Base-by-base conservation (phyloP, 31 red algal species). In the Pterothamnion heteromorphum region DNA sequence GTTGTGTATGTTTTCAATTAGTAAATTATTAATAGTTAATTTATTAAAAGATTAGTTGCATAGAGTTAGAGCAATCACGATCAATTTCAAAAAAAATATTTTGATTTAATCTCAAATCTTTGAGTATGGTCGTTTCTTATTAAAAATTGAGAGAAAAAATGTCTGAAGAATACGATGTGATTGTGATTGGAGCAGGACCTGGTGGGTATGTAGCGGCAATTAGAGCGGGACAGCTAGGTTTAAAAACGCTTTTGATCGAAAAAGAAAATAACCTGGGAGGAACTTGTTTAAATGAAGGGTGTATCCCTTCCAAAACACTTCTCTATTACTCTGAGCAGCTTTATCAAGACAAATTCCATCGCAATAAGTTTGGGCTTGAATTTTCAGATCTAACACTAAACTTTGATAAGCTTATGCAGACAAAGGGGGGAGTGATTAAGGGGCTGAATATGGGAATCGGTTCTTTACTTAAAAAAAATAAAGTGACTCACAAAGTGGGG, bases 121-220 rank as follows among this genome's bases (percentile, higher is more conserved):
- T 64, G 51, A 64, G 51, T 64, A 9, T 64, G n/a, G 9, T 18
- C 9, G n/a, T 9, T 18, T 18, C 51, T 64, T n/a, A 64, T 18
- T 64, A 64, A 64, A 64, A 18, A 64, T 18, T 64, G n/a, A 64
- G 51, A 18, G n/a, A 64, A 64, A n/a, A 18, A 64, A 64, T 9
- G n/a, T 18, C n/a, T 18, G n/a, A 18, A n/a, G 51, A 93, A 36
- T 93, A 97, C 32, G 98, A 99, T 82, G 91, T 99, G 21, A 95
- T 96, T 28, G 93, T 99, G 3, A 95, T 97, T 36, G 98, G 98
- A 21, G 96, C 95, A 36, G 98, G 96, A 27, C 98, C 98, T 0
- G 98, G 98, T 32, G 96, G 98, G 28, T 99, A 99, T 89, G 98
- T 94, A 27, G 96, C 97, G 3, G 98, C 98, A 23, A 99, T 99